phyloP scores from a whole-genome alignment of 2,329 filamentous ascomycete genomes.

The Ophiostoma triangulosporum region DNA sequence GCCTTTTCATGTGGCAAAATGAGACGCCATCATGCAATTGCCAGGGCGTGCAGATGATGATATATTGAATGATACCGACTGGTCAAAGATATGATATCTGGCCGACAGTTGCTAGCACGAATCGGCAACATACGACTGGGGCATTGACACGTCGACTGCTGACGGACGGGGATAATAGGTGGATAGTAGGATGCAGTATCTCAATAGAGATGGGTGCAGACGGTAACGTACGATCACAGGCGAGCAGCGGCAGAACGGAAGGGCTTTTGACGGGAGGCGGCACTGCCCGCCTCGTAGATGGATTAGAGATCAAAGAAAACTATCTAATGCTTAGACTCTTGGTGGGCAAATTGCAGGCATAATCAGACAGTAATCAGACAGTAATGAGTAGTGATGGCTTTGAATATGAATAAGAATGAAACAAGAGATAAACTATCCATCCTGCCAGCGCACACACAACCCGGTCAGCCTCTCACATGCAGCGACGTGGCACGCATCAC shows the following conservation, averaged over 20 bases:
- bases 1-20: background rate
- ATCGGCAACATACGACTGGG: no score
- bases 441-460: background rate
- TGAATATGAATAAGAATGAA: background rate
- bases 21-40: background rate
- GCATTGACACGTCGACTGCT: no score
- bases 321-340: no score
- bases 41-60: background rate
- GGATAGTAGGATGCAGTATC: no score
- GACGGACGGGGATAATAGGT: no score
- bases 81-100: no score
- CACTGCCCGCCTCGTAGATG: background rate
- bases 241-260: background rate
- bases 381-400: background rate
- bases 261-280: background rate
- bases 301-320: background rate
- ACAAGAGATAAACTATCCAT: background rate
- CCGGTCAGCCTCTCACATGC: conserved; percentile 12
- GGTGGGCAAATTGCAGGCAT: no score
- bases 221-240: no score
- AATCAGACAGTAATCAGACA: no score
- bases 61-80: no score
- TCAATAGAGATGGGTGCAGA: no score
- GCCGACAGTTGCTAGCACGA: no score
- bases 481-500: conserved; percentile 12